These are phyloP conservation scores for Acacia concinna DNA, from an alignment of 331 rosid genomes.

Conservation along the genomic window DNA sequence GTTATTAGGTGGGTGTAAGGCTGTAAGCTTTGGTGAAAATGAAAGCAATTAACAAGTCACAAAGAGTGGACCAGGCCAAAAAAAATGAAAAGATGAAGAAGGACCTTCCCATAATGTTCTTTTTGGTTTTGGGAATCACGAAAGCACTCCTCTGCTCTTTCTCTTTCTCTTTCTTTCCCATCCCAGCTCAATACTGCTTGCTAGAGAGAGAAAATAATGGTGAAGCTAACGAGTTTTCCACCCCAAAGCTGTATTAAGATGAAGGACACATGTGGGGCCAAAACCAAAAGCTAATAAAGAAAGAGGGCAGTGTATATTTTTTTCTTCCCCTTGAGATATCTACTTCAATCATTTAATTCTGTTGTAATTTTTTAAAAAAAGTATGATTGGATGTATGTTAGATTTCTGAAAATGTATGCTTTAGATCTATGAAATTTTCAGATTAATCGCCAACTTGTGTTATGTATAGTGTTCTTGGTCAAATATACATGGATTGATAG, in stretches of 20 bases:
- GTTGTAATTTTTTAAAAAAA: background rate
- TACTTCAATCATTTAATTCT: background rate
- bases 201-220: background rate
- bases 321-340: background rate
- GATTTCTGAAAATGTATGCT: background rate
- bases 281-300: conserved; percentile 35
- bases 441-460: background rate
- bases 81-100: conserved; percentile 32
- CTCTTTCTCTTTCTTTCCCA: conserved; percentile 8
- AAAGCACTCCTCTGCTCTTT: conserved; percentile 37
- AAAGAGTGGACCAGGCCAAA: conserved; percentile 26
- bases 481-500: background rate
- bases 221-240: background rate
- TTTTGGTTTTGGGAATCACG: conserved; percentile 53
- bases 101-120: conserved; percentile 39
- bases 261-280: conserved; percentile 49
- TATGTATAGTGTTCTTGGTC: background rate
- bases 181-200: conserved; percentile 4
- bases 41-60: conserved; percentile 33
- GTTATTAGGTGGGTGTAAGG: conserved; percentile 29
- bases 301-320: background rate
- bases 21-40: conserved; percentile 37
- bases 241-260: conserved; percentile 21
- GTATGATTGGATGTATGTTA: background rate
- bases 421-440: background rate